Evolutionary conservation across 352 stramenopile species (phyloP), one percentile per base, ranked within the genome.

Genomic region (Phytophthora lateralis): DNA sequence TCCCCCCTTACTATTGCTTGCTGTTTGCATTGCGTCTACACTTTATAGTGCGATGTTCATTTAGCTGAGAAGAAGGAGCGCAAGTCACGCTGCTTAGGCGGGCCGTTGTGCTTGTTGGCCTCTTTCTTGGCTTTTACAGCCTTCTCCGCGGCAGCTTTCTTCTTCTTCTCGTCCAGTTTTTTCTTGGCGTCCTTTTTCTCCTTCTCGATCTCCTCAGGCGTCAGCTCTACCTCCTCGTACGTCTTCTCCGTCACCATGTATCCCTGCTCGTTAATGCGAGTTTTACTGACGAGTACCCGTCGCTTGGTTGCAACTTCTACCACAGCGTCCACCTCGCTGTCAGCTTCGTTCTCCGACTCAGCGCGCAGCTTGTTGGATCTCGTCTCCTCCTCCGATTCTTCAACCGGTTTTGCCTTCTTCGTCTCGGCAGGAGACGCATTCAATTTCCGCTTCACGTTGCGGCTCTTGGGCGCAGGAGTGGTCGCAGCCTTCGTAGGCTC

Each of bases 161-260:
- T 72, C 56, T 85, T 82, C 56, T 86, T 81, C 27, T 75, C 53
- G 15, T 69, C 62, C 26, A 43, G 6, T 43, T 66, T 75, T 60
- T 86, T 87, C 58, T 78, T 72, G 1, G 60, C 63, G 38, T 74
- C 63, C 27, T 77, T 62, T 12, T 70, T 61, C 45, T 91, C 82
- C 35, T 80, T 68, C 38, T 74, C 69, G 34, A 89, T 66, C 45
- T 89, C 78, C 43, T 88, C 78, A 2, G 63, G 43, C 37, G 78
- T 88, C 26, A 91, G 58, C 47, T 91, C 76, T 34, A 91, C 75
- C 37, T 92, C 82, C 27, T 94, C 78, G 38, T 80, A 87, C 35
- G 67, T 71, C 44, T 88, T 88, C 65, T 95, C 85, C 26, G 83
- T 95, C 26, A 91, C 81, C 85, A 95, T 95, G 73, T 95, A 95